Evolutionary conservation across 352 stramenopile genomes (phyloP), one percentile per base, ranked within the genome.

Genomic region (Blastocystis sp.): DNA sequence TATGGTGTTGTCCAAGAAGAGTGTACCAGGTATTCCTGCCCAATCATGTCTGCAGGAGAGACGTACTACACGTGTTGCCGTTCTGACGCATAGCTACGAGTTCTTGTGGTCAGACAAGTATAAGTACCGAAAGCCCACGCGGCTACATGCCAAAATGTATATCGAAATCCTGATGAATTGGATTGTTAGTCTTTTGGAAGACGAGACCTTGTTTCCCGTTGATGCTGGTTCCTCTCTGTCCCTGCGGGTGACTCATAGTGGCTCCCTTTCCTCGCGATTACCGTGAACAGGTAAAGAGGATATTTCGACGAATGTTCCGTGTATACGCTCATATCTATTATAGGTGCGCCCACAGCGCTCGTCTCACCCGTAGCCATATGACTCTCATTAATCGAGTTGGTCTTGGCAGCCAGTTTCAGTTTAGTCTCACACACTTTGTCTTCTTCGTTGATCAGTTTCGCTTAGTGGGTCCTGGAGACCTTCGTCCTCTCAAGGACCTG

Each of bases 121-220:
- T 23, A 38, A 53, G 14, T 84, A 84, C 34, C 28, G 52, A 23
- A 67, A 64, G 41, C 52, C 74, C 14, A 70, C 74, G 10, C 19
- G 74, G 69, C 48, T 84, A 41, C 28, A 10, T 60, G 74, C 74
- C 5, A 66, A 69, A 11, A 84, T 52, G 3, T 84, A 84, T 23
- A 84, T 84, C 34, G 74, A 84, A 1, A 69, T 59, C 61, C 60
- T 84, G n/a, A 67, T 84, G 74, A 84, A 84, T n/a, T 84, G 74
- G 74, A 62, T 70, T 38, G 52, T 84, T 4, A 17, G 17, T 69
- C 28, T 67, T 14, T n/a, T 84, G 10, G 74, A 84, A 56, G 48
- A 84, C 43, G 45, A 62, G 28, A 84, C 53, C 34, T 28, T 84
- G 4, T 84, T 84, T 52, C 74, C 74, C 40, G 38, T 84, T 23